These are phyloP conservation scores for Chrysanthemum seticuspe DNA, from an alignment of 129 eudicot species.

Conservation along the genomic window DNA sequence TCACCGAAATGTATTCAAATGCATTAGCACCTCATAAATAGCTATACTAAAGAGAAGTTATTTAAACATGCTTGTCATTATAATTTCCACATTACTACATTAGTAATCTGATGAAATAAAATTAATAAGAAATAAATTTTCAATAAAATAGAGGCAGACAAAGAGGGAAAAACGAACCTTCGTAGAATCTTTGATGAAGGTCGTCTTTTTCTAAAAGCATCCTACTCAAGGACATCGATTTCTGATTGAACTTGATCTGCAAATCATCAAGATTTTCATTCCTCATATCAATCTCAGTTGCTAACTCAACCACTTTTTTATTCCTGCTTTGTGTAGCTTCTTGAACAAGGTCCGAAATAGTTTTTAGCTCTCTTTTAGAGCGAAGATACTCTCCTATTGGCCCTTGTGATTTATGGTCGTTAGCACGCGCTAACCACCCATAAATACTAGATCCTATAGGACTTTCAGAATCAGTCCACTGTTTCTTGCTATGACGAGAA, in stretches of 20 bases:
- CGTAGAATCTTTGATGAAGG: slow-evolving; percentile 66
- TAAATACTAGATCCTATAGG: slow-evolving; percentile 44
- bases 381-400: slow-evolving; percentile 78
- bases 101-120: neutral
- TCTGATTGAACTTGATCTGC: slow-evolving; percentile 59
- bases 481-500: slow-evolving; percentile 54
- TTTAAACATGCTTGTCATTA: neutral
- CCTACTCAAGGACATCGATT: slow-evolving; percentile 55
- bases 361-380: slow-evolving; percentile 47
- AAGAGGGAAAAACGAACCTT: slow-evolving; percentile 44
- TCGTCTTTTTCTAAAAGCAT: slow-evolving; percentile 75
- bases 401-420: slow-evolving; percentile 63
- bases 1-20: neutral
- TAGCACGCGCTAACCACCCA: slow-evolving; percentile 90
- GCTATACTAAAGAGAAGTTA: neutral
- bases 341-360: slow-evolving; percentile 47
- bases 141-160: neutral
- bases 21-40: neutral
- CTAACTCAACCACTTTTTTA: slow-evolving; percentile 51
- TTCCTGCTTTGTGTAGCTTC: slow-evolving; percentile 49
- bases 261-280: slow-evolving; percentile 66
- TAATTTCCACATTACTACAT: neutral
- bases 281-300: slow-evolving; percentile 70
- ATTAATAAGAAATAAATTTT: no score
- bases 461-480: slow-evolving; percentile 49